These are phyloP conservation scores for Ceratocystis variospora DNA, from an alignment of 2,329 filamentous ascomycete species.

Conservation along the genomic window DNA sequence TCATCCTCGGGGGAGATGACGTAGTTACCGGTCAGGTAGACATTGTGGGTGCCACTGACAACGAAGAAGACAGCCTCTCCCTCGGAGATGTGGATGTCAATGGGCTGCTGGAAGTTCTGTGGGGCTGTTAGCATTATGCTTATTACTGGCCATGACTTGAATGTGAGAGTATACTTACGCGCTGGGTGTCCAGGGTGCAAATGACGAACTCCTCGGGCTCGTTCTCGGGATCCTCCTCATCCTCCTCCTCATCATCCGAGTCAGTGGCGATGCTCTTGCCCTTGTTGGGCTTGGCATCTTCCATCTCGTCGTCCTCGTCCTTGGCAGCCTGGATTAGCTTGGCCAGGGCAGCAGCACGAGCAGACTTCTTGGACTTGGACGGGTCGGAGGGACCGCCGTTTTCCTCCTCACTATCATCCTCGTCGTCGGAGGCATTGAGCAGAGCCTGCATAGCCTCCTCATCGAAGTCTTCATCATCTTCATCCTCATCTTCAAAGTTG, in stretches of 20 bases:
- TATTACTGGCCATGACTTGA: background rate
- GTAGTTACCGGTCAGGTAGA: conserved; percentile 95
- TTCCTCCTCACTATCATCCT: conserved; percentile 49
- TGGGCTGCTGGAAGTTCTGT: conserved; percentile 85
- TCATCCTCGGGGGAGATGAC: conserved; percentile 55
- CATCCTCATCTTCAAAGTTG: conserved; percentile 41
- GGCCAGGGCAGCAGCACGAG: conserved; percentile 57
- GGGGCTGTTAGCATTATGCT: conserved; percentile 16
- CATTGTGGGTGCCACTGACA: conserved; percentile 74
- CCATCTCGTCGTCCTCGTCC: conserved; percentile 47
- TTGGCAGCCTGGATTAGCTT: conserved; percentile 49
- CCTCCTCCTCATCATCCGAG: conserved; percentile 45
- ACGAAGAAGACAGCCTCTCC: conserved; percentile 86
- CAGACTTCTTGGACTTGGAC: conserved; percentile 61
- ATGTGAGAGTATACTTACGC: conserved; percentile 43
- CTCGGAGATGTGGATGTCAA: conserved; percentile 84
- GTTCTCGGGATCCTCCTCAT: conserved; percentile 41
- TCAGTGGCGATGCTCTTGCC: conserved; percentile 53
- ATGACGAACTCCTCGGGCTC: conserved; percentile 83
- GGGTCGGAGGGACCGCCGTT: conserved; percentile 90
- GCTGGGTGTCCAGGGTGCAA: conserved; percentile 87
- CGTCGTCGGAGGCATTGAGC: conserved; percentile 40
- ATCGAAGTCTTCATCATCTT: conserved; percentile 47
- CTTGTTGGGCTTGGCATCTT: conserved; percentile 56
- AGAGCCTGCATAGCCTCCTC: conserved; percentile 50